A percentile compares a stretch with the other conserved stretches of the same genome.
Conservation (phyloP, 192 early-diverging fungal genomes). For the Powellomyces hirtus region DNA sequence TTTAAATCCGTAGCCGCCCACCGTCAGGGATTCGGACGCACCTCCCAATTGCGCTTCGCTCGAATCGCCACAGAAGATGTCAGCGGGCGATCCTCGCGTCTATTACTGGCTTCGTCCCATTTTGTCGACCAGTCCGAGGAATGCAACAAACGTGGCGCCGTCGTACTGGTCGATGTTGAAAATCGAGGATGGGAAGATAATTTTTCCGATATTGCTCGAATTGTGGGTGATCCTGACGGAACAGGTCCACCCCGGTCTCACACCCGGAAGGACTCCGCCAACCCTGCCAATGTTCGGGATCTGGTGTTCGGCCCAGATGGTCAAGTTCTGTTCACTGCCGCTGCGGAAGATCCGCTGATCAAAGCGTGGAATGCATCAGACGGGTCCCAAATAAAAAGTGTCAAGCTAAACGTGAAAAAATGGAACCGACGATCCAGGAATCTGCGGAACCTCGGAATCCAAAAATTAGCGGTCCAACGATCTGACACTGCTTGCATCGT, state of each 20-base stretch:
- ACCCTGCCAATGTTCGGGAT: background rate
- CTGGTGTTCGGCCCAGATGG: background rate
- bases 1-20: too few species aligned
- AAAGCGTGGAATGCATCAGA: background rate
- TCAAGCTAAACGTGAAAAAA: too few species aligned
- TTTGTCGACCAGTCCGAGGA: conserved; percentile 5
- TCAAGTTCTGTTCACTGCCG: background rate
- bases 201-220: background rate
- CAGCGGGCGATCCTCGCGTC: too few species aligned
- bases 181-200: conserved; percentile 9
- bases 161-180: background rate
- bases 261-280: background rate
- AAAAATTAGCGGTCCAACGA: background rate
- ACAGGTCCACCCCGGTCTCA: too few species aligned
- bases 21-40: too few species aligned
- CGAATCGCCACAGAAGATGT: too few species aligned
- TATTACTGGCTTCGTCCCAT: conserved; percentile 12
- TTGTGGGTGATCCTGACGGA: conserved; percentile 3
- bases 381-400: too few species aligned
- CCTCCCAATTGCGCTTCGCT: too few species aligned
- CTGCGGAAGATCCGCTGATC: background rate
- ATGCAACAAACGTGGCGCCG: conserved; percentile 8
- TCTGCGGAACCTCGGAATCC: background rate
- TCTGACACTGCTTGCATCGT: background rate
- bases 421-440: too few species aligned